Base-by-base conservation (phyloP, 2,329 filamentous ascomycete species). In the Apiospora hydei region DNA sequence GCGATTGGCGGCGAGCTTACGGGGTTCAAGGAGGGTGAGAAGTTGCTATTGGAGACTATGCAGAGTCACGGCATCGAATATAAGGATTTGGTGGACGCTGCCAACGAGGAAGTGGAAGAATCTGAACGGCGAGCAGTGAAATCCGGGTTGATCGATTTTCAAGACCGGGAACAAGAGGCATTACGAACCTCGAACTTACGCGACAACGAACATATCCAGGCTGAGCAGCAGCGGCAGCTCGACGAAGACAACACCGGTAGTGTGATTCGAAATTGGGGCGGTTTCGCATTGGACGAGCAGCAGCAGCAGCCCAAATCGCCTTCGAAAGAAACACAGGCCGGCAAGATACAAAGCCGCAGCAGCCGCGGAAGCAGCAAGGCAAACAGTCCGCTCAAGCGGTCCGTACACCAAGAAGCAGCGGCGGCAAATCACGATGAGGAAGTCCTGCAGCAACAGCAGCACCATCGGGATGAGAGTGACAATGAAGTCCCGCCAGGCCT, bases 1-100 rank as follows among this genome's bases (percentile, higher is more conserved):
- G 93, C 92, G 14, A 90, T 96, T 46, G 92, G 93, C 0, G 93
- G 93, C 0, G 93, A 94, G 79, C 78, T 93, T 1, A 90, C 92
- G 72, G 91, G 91, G 2, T 91, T 93, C 73, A 83, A 83, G 44
- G 88, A 91, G 76, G 91, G 90, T 0, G 86, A 87, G 75, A 80
- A 84, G 3, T 84, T 94, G 57, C 82, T 94, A n/a, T 78, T 77
- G 10, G 79, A 77, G 7, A 81, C 81, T 21, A 71, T 73, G 72
- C 26, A 38, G 18, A 38, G 46, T 14, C 71, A 70, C n/a, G 72
- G 72, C 7, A 69, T 71, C 51, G 72, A 70, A 2, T 61, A 51
- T 21, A 18, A 38, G 14, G 44, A 30, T 16, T 8, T 34, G n/a
- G 41, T 69, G 7, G 72, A 76, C 43, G 76, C 76, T 38, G 75